Percentiles rank a stretch among this genome's conserved stretches.
Evolutionary conservation across 179 eudicot species (phyloP).

Genomic region (Gypsophila paniculata): DNA sequence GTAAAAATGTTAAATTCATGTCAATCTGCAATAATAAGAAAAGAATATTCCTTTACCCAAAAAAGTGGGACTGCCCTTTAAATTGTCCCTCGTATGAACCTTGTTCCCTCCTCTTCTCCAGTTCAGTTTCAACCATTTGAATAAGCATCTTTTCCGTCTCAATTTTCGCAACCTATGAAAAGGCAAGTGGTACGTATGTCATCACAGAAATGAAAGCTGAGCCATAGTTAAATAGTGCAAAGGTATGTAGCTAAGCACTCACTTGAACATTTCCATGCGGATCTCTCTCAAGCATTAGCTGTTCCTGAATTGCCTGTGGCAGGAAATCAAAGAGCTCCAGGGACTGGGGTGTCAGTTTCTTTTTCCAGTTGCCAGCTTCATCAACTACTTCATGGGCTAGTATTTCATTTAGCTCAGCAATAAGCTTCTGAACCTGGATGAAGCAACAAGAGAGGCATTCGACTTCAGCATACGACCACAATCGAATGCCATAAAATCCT

Average conservation of each 20-base stretch:
- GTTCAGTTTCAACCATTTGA: slow-evolving; percentile 94
- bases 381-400: slow-evolving; percentile 76
- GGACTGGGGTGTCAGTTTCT: slow-evolving; percentile 60
- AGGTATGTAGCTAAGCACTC: slow-evolving; percentile 12
- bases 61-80: slow-evolving; percentile 95
- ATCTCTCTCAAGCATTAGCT: slow-evolving; percentile 92
- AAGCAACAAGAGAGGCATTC: slow-evolving; percentile 13
- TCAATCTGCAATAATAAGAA: background rate
- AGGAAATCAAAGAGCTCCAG: slow-evolving; percentile 63
- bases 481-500: background rate
- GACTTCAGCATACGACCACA: background rate
- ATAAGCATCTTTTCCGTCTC: slow-evolving; percentile 99
- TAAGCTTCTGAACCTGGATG: slow-evolving; percentile 88
- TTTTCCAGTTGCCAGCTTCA: slow-evolving; percentile 81
- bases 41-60: slow-evolving; percentile 46
- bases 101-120: slow-evolving; percentile 63
- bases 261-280: slow-evolving; percentile 98
- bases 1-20: background rate
- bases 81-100: slow-evolving; percentile 60
- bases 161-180: slow-evolving; percentile 81
- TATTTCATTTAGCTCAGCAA: slow-evolving; percentile 88
- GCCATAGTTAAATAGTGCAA: slow-evolving; percentile 1
- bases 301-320: slow-evolving; percentile 83
- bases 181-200: background rate
- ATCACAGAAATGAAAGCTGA: background rate